These are phyloP conservation scores for Mycogone perniciosa DNA, from an alignment of 2,329 filamentous ascomycete genomes.

Conservation along the genomic window DNA sequence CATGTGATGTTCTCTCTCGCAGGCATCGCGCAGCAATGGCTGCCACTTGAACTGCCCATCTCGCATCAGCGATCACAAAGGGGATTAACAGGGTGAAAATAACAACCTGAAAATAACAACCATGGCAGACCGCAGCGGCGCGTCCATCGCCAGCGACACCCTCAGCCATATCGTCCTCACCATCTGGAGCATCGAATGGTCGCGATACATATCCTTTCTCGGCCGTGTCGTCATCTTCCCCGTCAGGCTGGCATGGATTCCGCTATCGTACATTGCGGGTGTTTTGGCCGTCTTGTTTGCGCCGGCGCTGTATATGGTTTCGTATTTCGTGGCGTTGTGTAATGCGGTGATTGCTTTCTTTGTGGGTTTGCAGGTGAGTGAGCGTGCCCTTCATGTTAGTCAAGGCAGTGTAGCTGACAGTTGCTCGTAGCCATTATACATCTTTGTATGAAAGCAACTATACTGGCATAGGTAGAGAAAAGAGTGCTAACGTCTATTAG, in stretches of 20 bases:
- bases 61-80: too few relatives aligned
- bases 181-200: conserved; percentile 25
- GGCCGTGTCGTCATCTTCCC: conserved; percentile 24
- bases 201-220: conserved; percentile 19
- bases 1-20: too few relatives aligned
- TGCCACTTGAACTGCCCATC: too few relatives aligned
- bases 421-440: conserved; percentile 34
- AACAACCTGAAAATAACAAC: too few relatives aligned
- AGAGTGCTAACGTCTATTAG: conserved; percentile 20
- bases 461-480: background rate
- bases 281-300: conserved; percentile 28
- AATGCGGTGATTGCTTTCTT: conserved; percentile 24
- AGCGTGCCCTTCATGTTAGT: background rate
- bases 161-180: conserved; percentile 21
- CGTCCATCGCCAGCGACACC: conserved; percentile 11
- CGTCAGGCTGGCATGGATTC: conserved; percentile 25
- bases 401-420: background rate
- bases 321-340: conserved; percentile 21
- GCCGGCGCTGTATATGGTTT: conserved; percentile 30
- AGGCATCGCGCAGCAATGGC: too few relatives aligned
- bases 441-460: conserved; percentile 32
- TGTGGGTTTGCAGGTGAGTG: conserved; percentile 30
- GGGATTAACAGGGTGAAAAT: too few relatives aligned
- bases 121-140: too few relatives aligned
- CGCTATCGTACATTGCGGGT: conserved; percentile 22